Percentiles rank a stretch among this genome's conserved stretches.
phyloP scores from a whole-genome alignment of 2,329 filamentous ascomycete species.

The Penicillium expansum region DNA sequence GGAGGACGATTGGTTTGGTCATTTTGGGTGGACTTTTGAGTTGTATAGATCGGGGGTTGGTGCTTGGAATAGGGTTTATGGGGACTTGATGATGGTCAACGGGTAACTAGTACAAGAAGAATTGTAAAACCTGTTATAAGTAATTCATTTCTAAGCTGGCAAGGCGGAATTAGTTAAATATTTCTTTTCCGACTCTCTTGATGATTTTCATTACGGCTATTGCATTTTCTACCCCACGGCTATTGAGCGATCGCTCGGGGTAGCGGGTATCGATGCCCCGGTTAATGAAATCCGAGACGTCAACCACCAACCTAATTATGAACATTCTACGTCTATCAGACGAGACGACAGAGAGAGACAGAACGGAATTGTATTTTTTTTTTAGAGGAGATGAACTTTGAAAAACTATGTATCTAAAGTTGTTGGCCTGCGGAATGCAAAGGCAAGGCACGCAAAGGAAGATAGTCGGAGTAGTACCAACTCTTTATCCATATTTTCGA shows the following conservation, averaged over 20 bases:
- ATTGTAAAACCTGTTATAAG: background rate
- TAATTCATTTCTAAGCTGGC: background rate
- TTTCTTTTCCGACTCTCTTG: background rate
- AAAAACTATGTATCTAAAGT: background rate
- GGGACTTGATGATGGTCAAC: background rate
- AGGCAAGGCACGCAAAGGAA: too few relatives aligned
- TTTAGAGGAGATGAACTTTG: background rate
- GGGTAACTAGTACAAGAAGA: background rate
- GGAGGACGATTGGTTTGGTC: conserved; percentile 41
- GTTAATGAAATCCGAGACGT: background rate
- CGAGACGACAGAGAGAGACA: too few relatives aligned
- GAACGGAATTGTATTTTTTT: too few relatives aligned
- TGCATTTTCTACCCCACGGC: background rate
- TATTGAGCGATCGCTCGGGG: background rate
- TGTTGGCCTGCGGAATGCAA: too few relatives aligned
- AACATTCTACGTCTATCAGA: background rate
- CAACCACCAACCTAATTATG: background rate
- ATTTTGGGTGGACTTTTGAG: conserved; percentile 11
- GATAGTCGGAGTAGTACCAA: too few relatives aligned
- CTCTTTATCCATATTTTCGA: too few relatives aligned
- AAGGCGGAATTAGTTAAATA: background rate
- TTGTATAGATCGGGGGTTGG: background rate
- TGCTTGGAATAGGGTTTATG: background rate
- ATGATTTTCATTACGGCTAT: background rate
- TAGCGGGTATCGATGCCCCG: background rate